Evolutionary conservation across 352 stramenopile species (phyloP), one percentile per base, ranked within the genome.

Genomic region (Pythium scleroteichum): DNA sequence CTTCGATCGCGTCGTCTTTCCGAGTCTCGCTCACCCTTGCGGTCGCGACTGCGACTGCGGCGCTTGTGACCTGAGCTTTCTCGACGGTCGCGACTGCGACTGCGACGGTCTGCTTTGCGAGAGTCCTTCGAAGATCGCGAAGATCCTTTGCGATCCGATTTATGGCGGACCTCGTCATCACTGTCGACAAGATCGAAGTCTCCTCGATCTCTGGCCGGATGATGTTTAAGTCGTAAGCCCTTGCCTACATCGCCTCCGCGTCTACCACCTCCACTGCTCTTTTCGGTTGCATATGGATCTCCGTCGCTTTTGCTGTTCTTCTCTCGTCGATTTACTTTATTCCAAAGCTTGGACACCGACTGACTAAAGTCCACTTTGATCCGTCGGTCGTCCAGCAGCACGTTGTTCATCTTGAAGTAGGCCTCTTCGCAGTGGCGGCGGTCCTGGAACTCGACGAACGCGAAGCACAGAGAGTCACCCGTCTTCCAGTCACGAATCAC

Each of bases 391-490:
- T 99, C 98, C 19, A 99, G 88, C 23, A 99, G 72, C 13, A 98
- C 96, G 81, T 99, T 99, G 78, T 99, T 99, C 98, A 99, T 99
- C 86, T 99, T 99, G 59, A 99, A 97, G 71, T 99, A 99, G 9
- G 98, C 98, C 71, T 99, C 82, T 53, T 96, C 85, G 53, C 95
- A 98, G 62, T 97, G 81, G 46, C 97, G 72, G 4, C 97, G 90
- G 47, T 94, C 92, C 33, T 88, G 92, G 74, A 99, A 99, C 79
- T 99, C 96, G 14, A 99, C 90, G 75, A 99, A 99, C 4, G 96
- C 97, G 76, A 99, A 99, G 65, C 98, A 98, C 19, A 99, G 73
- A 49, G 91, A 98, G 63, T 98, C 91, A 8, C 97, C 97, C 2
- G 97, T 99, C 66, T 99, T 97, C 44, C 82, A 90, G 69, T 99